These are phyloP conservation scores for Solanum okadae DNA, from an alignment of 257 asterid species.

Conservation along the genomic window DNA sequence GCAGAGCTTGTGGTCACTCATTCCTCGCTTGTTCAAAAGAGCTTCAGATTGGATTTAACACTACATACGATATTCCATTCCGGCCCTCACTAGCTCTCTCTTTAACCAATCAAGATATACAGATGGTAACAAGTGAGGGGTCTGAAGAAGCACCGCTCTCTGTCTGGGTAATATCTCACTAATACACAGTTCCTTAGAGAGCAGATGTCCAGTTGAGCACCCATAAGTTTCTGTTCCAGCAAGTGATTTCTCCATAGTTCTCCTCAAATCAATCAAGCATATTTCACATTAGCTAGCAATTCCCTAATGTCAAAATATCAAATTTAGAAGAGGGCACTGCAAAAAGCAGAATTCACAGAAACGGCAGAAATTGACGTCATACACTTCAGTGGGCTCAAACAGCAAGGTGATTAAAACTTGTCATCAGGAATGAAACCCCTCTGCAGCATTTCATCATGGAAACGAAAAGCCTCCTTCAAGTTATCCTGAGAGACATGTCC, in stretches of 20 bases:
- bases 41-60: too few species aligned
- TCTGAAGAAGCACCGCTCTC: not conserved
- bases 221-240: not conserved
- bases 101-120: too few species aligned
- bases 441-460: constrained; percentile 68
- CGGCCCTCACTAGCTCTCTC: too few species aligned
- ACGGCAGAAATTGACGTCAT: not conserved
- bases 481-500: constrained; percentile 54
- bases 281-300: not conserved
- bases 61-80: too few species aligned
- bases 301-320: not conserved
- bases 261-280: not conserved
- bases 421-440: constrained; percentile 72
- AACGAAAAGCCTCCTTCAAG: constrained; percentile 53
- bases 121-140: too few species aligned
- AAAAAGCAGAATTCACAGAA: not conserved
- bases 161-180: not conserved
- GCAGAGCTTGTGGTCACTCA: too few species aligned
- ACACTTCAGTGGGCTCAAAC: not conserved
- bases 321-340: not conserved
- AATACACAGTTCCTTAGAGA: not conserved
- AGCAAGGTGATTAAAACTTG: constrained; percentile 31
- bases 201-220: not conserved
- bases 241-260: not conserved
- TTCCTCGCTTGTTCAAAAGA: too few species aligned